These are phyloP conservation scores for Alloteropsis semialata DNA, from an alignment of 176 grass and related monocot genomes.

Conservation along the genomic window DNA sequence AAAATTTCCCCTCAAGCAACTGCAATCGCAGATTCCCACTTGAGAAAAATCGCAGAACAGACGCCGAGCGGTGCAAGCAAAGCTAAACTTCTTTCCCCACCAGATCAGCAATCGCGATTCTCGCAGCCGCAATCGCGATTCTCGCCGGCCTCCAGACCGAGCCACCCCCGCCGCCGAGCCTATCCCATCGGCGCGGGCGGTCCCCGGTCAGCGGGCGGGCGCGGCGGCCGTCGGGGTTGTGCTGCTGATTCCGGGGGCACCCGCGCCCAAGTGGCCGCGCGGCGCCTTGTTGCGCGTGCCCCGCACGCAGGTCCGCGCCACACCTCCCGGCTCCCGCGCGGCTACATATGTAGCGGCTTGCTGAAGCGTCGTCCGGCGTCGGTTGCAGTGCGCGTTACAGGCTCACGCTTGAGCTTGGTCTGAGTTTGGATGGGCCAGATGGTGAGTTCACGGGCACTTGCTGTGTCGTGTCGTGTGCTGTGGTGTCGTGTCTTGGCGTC, in stretches of 20 bases:
- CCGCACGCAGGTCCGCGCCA: background rate
- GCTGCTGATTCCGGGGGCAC: background rate
- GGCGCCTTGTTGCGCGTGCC: conserved; percentile 25
- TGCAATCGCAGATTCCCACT: background rate
- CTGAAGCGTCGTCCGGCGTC: background rate
- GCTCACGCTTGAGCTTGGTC: background rate
- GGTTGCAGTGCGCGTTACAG: background rate
- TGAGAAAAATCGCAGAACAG: background rate
- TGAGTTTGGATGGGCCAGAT: conserved; percentile 38
- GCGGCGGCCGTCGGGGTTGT: background rate
- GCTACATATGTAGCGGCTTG: conserved; percentile 19
- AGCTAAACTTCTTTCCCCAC: background rate
- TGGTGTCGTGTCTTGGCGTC: background rate
- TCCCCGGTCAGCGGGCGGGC: background rate
- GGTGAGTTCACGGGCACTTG: conserved; percentile 4
- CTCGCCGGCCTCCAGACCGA: background rate
- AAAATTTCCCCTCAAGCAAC: background rate
- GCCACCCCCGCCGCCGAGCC: background rate
- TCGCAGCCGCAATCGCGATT: background rate
- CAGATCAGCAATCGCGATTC: background rate
- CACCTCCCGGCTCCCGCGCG: background rate
- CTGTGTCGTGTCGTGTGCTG: background rate
- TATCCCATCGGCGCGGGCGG: conserved; percentile 19
- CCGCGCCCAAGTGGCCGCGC: conserved; percentile 13
- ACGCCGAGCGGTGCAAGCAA: background rate